These are phyloP conservation scores for Aspergillus novofumigatus DNA, from an alignment of 2,329 filamentous ascomycete species.

Conservation along the genomic window DNA sequence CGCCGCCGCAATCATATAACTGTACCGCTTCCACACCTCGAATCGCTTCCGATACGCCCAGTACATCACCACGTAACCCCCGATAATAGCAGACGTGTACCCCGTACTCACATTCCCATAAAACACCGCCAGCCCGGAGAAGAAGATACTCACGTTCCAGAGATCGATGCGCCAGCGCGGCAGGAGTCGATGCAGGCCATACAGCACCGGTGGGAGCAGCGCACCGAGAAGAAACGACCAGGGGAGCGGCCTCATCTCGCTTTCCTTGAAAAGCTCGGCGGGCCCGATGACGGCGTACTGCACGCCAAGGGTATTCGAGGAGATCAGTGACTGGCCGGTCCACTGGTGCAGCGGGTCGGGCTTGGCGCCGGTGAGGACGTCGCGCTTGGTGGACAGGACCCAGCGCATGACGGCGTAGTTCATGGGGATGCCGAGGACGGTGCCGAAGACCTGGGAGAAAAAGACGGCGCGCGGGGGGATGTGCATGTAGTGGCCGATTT, in stretches of 20 bases:
- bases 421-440: slow-evolving; percentile 55
- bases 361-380: slow-evolving; percentile 50
- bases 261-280: slow-evolving; percentile 24
- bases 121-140: slow-evolving; percentile 52
- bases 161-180: slow-evolving; percentile 53
- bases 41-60: slow-evolving; percentile 55
- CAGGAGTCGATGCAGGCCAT: slow-evolving; percentile 50
- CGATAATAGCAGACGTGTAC: slow-evolving; percentile 54
- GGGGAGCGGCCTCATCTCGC: slow-evolving; percentile 26
- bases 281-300: slow-evolving; percentile 57
- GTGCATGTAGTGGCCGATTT: slow-evolving; percentile 63
- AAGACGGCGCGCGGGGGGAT: slow-evolving; percentile 57
- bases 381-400: slow-evolving; percentile 55
- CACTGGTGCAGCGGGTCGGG: slow-evolving; percentile 57
- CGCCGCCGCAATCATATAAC: slow-evolving; percentile 58
- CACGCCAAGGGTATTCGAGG: slow-evolving; percentile 52
- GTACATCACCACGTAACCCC: slow-evolving; percentile 59
- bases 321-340: slow-evolving; percentile 54
- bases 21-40: slow-evolving; percentile 57
- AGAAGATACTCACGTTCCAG: slow-evolving; percentile 62
- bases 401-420: slow-evolving; percentile 60
- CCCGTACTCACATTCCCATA: slow-evolving; percentile 61
- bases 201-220: slow-evolving; percentile 37
- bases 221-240: slow-evolving; percentile 32
- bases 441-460: slow-evolving; percentile 59